A percentile compares a stretch with the other conserved stretches of the same genome.
Conservation (phyloP, 2,329 filamentous ascomycete species). For the Diaporthe helianthi region DNA sequence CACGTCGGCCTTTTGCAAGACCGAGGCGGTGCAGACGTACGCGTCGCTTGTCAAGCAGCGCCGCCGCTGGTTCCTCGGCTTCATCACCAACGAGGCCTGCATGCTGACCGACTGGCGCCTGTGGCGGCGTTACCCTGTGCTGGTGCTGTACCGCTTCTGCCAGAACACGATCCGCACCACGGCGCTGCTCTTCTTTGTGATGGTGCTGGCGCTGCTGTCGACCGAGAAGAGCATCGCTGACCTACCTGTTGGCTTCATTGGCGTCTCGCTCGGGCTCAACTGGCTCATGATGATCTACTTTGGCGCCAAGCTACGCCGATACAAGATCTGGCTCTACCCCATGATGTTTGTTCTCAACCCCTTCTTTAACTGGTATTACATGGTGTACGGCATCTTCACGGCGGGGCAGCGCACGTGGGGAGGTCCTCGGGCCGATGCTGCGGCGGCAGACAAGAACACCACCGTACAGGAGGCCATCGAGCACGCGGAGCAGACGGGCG, state of each 20-base stretch:
- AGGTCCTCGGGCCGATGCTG: constrained; percentile 88
- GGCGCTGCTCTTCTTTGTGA: constrained; percentile 90
- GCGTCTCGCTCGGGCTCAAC: constrained; percentile 88
- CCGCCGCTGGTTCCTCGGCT: constrained; percentile 94
- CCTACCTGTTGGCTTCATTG: constrained; percentile 92
- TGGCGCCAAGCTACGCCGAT: constrained; percentile 82
- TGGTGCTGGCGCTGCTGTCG: constrained; percentile 84
- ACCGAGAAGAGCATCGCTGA: constrained; percentile 80
- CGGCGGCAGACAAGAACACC: constrained; percentile 75
- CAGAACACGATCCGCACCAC: constrained; percentile 97
- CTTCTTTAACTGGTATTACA: constrained; percentile 98
- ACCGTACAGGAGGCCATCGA: constrained; percentile 86
- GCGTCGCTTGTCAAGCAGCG: constrained; percentile 89
- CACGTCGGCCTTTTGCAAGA: constrained; percentile 97
- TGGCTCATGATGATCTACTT: constrained; percentile 98
- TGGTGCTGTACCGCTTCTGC: constrained; percentile 88
- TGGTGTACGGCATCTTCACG: constrained; percentile 96
- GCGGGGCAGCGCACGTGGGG: constrained; percentile 96
- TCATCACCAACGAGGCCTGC: constrained; percentile 97
- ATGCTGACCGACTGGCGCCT: constrained; percentile 95
- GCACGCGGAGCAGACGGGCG: constrained; percentile 76
- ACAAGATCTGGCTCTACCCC: constrained; percentile 94
- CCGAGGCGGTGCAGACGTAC: constrained; percentile 92
- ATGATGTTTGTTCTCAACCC: constrained; percentile 95
- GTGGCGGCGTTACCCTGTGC: constrained; percentile 88